Base-by-base conservation (phyloP, 2,329 filamentous ascomycete genomes). In the Sclerotinia minor region DNA sequence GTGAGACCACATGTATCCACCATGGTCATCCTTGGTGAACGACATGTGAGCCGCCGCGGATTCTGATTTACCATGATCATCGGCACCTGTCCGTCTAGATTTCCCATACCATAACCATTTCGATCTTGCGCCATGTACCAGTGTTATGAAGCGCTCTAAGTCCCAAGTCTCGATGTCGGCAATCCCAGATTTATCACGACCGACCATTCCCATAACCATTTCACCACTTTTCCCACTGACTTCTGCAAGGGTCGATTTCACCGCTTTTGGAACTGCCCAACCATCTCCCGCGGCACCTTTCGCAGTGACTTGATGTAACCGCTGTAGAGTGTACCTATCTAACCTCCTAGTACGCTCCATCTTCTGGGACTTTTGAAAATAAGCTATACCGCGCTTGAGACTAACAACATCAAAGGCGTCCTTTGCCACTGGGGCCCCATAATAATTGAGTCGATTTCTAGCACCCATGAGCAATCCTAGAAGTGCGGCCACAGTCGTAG, bases 41-140 rank as follows among this genome's bases (percentile, higher is more conserved):
- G 84, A 77, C 17, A 83, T 78, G 54, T 80, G 80, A 29, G 77
- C 75, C 67, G 82, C 76, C 21, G 86, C 83, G 17, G 82, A 78
- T 15, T 80, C 76, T 3, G 81, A 79, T 59, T 79, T 81, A 5
- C 84, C 82, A 69, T 71, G 72, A 59, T 80, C 79, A n/a, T 81
- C 79, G 2, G 79, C 74, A 2, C 78, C 77, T 3, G 81, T 84
- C 75, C 94, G 92, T 69, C 89, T 87, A 49, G 92, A 86, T 77
- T 97, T 98, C 21, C 94, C 95, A 70, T 92, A 85, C 95, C 95
- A 99, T 2, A 99, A 83, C 92, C 94, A 98, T 78, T 96, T 97
- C 21, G 92, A 84, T 67, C 91, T 87, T 76, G 95, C 92, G 45
- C 95, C 94, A 70, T 89, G 89, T 0, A 90, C 87, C 35, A 96